Evolutionary conservation across 148 eudicot genomes (phyloP), one percentile per base, ranked within the genome.

Genomic region (Vaccinium corymbosum): DNA sequence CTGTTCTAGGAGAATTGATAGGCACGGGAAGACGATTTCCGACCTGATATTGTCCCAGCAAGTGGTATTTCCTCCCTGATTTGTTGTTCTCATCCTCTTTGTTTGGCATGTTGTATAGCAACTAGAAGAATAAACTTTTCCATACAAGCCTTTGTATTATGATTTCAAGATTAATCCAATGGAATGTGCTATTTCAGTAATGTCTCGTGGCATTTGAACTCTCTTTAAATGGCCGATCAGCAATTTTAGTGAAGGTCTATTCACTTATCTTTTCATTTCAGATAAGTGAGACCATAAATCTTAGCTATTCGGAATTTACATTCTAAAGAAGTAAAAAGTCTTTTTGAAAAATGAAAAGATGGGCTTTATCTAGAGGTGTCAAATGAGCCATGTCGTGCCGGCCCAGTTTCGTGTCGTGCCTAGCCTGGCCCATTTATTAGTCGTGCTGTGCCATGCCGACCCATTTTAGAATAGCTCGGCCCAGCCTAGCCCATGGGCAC

Each of bases 1-100:
- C 84, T 95, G 98, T 84, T 97, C 98, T 35, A 86, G 99, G 81
- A 89, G 98, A 85, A 97, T 97, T 64, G 99, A 97, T 66, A 87
- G 98, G 35, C 99, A 97, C 72, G 99, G 99, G 27, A 97, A 97
- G 89, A 89, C 92, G 6, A 85, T 94, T 32, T 97, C 99, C 0
- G 99, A 97, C 86, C 84, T 95, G 84, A 87, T 97, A 84, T 82
- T 97, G 50, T 95, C 92, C 85, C 98, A 93, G 84, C 75, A 86
- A 83, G 94, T 97, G 27, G 90, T 93, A 76, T 83, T 95, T 88
- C 95, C 98, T 74, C 91, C 86, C 35, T 87, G 79, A 80, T 49
- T n/a, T 20, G 78, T 32, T 25, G 6, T 13, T 2, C n/a, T 78
- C 46, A 29, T 46, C 57, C 1, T 77, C 35, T 57, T 83, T 19